Percentiles rank a stretch among this genome's conserved stretches.
phyloP scores from a whole-genome alignment of 805 yeast genomes.

The Cyberlindnera xishuangbannaensis region DNA sequence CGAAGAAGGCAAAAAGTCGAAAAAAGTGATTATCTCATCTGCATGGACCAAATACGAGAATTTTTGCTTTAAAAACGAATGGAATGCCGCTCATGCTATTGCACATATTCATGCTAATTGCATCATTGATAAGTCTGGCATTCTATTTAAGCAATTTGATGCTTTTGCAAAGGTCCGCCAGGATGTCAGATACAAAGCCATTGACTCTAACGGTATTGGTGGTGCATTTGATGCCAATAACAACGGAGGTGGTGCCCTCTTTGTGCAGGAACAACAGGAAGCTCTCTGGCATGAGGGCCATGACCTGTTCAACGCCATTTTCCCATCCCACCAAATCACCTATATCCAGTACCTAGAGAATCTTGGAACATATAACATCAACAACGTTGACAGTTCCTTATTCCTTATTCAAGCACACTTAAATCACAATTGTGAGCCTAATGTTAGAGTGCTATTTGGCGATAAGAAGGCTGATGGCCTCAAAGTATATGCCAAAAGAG shows the following conservation, averaged over 20 bases:
- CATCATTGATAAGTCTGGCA: constrained; percentile 36
- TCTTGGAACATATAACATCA: constrained; percentile 70
- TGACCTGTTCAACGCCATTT: constrained; percentile 42
- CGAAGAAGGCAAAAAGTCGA: constrained; percentile 29
- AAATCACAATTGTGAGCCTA: constrained; percentile 75
- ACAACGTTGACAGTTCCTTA: constrained; percentile 60
- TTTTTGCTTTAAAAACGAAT: constrained; percentile 56
- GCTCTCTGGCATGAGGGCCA: constrained; percentile 55
- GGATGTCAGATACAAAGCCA: constrained; percentile 52
- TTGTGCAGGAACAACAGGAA: constrained; percentile 51
- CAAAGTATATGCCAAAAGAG: constrained; percentile 52
- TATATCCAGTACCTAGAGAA: constrained; percentile 53
- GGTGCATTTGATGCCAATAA: constrained; percentile 37
- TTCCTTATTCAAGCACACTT: constrained; percentile 62
- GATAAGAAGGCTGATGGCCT: constrained; percentile 45
- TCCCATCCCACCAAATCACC: constrained; percentile 32
- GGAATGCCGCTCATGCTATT: constrained; percentile 65
- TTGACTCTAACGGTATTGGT: constrained; percentile 42
- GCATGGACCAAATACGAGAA: constrained; percentile 53
- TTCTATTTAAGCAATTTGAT: constrained; percentile 39
- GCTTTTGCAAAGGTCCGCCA: constrained; percentile 70
- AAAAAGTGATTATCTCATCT: constrained; percentile 34
- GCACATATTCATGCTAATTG: constrained; percentile 47
- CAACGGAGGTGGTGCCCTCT: constrained; percentile 49
- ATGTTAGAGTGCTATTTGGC: constrained; percentile 46